Evolutionary conservation across 1,284 basidiomycete species (phyloP).

Genomic region (Cryptococcus maquisensis): DNA sequence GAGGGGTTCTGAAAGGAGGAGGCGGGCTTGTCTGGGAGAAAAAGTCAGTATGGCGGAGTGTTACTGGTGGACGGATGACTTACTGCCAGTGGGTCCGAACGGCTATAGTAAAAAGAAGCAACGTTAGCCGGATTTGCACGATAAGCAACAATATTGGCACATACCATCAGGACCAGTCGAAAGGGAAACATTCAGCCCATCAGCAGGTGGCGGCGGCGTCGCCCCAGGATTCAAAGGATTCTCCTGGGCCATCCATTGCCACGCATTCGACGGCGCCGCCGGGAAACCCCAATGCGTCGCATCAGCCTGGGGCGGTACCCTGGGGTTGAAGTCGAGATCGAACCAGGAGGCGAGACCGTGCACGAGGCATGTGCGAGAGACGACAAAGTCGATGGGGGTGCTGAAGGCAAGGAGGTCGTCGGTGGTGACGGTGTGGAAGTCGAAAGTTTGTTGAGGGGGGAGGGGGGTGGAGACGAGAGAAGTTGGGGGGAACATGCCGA

Average conservation of each 20-base stretch:
- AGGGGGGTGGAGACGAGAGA: slow-evolving; percentile 38
- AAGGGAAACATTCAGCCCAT: slow-evolving; percentile 40
- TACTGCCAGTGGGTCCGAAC: slow-evolving; percentile 48
- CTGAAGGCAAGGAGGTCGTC: slow-evolving; percentile 46
- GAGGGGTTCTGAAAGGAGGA: slow-evolving; percentile 47
- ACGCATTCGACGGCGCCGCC: slow-evolving; percentile 20
- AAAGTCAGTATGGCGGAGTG: neutral
- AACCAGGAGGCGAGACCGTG: slow-evolving; percentile 50
- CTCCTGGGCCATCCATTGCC: slow-evolving; percentile 37
- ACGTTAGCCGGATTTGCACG: neutral
- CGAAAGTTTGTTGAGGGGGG: slow-evolving; percentile 42
- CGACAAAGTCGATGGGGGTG: slow-evolving; percentile 42
- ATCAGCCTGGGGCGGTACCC: slow-evolving; percentile 10
- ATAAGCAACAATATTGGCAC: neutral
- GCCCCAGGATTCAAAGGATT: slow-evolving; percentile 42
- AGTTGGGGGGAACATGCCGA: slow-evolving; percentile 48
- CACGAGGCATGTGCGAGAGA: slow-evolving; percentile 41
- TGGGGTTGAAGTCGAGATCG: slow-evolving; percentile 42
- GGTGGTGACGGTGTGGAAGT: slow-evolving; percentile 46
- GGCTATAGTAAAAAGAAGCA: slow-evolving; percentile 16
- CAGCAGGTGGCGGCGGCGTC: slow-evolving; percentile 35
- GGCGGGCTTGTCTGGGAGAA: slow-evolving; percentile 34
- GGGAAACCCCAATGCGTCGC: slow-evolving; percentile 32
- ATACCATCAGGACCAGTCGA: slow-evolving; percentile 45
- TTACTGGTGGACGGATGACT: slow-evolving; percentile 4